Conservation (phyloP, 2,329 filamentous ascomycete species). For the Coniochaeta prunicola region DNA sequence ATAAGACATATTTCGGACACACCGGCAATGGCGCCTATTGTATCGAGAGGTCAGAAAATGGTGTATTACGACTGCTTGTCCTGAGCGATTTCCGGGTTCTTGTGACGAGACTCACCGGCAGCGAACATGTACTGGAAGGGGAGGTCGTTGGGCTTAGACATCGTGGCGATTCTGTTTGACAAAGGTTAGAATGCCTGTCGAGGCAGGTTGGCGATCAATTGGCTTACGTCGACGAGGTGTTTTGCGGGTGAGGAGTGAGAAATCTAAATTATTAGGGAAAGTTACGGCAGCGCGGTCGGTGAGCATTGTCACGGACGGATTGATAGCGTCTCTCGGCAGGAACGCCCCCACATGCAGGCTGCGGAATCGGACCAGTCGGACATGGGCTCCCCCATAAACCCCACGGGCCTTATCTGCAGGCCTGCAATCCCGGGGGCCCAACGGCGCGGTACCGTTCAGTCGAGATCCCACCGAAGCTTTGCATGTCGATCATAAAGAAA, state of each 20-base stretch:
- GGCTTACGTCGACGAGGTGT: background rate
- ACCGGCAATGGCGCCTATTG: slow-evolving; percentile 79
- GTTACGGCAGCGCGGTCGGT: background rate
- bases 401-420: background rate
- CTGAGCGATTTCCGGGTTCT: slow-evolving; percentile 21
- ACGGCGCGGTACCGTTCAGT: background rate
- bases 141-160: slow-evolving; percentile 62
- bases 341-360: background rate
- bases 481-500: background rate
- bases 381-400: background rate
- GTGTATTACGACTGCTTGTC: too few species aligned
- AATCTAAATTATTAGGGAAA: background rate
- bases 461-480: background rate
- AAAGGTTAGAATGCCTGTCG: background rate
- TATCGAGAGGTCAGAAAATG: slow-evolving; percentile 18
- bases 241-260: background rate
- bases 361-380: background rate
- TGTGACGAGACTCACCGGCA: slow-evolving; percentile 53
- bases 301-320: background rate
- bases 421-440: background rate
- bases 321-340: background rate
- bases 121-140: slow-evolving; percentile 94
- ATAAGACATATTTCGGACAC: slow-evolving; percentile 77
- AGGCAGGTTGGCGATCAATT: background rate
- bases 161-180: slow-evolving; percentile 29